A percentile compares a stretch with the other conserved stretches of the same genome.
phyloP scores from a whole-genome alignment of 2,329 filamentous ascomycete genomes.

The Arthrobotrys sphaeroides region DNA sequence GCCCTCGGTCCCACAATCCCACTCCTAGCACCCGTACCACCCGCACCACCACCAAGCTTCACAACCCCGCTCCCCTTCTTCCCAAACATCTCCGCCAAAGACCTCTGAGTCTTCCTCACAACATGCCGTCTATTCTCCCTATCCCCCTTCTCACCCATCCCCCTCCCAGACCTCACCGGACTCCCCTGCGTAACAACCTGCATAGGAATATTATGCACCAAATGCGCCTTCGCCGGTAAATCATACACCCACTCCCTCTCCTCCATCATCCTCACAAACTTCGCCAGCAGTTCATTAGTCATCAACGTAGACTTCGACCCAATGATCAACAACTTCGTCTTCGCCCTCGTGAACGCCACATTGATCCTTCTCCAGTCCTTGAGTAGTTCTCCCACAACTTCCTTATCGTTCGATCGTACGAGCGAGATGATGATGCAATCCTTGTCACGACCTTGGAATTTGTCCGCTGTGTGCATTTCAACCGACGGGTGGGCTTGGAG shows the following conservation, averaged over 20 bases:
- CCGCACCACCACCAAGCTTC: constrained; percentile 39
- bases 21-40: constrained; percentile 54
- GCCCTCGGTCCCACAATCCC: constrained; percentile 67
- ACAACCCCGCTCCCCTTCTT: constrained; percentile 55
- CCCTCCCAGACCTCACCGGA: constrained; percentile 55
- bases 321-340: constrained; percentile 88
- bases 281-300: constrained; percentile 76
- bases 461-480: constrained; percentile 96
- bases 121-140: constrained; percentile 55
- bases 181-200: constrained; percentile 63
- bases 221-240: constrained; percentile 73
- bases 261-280: constrained; percentile 81
- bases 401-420: constrained; percentile 83
- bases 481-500: constrained; percentile 70
- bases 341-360: constrained; percentile 91
- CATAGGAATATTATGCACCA: constrained; percentile 69
- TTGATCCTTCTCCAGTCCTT: constrained; percentile 94
- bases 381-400: constrained; percentile 86
- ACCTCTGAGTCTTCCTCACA: constrained; percentile 37
- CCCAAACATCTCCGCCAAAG: constrained; percentile 50
- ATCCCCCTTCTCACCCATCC: constrained; percentile 57
- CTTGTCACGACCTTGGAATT: constrained; percentile 96
- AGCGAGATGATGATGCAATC: constrained; percentile 87
- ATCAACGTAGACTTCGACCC: constrained; percentile 82
- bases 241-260: constrained; percentile 81